Evolutionary conservation across 192 early-diverging fungal species (phyloP), one percentile per base, ranked within the genome.

Genomic region (Backusella westeae): DNA sequence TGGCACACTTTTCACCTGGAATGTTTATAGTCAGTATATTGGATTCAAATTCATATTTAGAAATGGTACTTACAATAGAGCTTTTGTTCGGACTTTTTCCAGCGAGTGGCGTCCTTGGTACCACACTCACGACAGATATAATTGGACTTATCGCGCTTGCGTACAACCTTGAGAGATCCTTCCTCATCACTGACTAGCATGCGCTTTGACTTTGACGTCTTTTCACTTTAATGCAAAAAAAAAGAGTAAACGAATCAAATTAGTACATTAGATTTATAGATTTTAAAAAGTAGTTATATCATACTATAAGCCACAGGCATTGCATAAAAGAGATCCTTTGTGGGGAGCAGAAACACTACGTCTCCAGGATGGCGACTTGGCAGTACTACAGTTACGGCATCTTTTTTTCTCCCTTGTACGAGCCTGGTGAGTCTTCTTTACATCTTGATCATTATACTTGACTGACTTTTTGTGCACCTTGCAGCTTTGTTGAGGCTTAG

Each of bases 341-440:
- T 35, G 21, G 1, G n/a, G 44, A 69, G 32, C 19, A n/a, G 49
- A 8, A 9, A 36, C 17, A 38, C 35, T 69, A 19, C 72, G n/a
- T 72, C 72, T 34, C 76, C 74, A 65, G 29, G 44, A 35, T 78
- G 49, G 29, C 68, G 78, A 75, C 71, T 80, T n/a, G 76, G 53
- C 3, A 71, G 80, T 19, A 75, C 56, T 23, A 71, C 80, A 79
- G 69, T 81, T 53, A 63, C 46, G 1, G 53, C 80, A 34, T 77
- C 78, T 34, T 72, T 84, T 29, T 77, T 72, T 71, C 2, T 32
- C 39, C 29, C 49, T 71, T 0, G 35, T 7, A 7, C 70, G 70
- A 19, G 26, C 15, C 2, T 71, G 34, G 6, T 39, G 21, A 4
- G n/a, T 0, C 8, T 49, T 26, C 14, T 49, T 26, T 1, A 23